phyloP scores from a whole-genome alignment of 139 green algal species.

The Trebouxia sp. region DNA sequence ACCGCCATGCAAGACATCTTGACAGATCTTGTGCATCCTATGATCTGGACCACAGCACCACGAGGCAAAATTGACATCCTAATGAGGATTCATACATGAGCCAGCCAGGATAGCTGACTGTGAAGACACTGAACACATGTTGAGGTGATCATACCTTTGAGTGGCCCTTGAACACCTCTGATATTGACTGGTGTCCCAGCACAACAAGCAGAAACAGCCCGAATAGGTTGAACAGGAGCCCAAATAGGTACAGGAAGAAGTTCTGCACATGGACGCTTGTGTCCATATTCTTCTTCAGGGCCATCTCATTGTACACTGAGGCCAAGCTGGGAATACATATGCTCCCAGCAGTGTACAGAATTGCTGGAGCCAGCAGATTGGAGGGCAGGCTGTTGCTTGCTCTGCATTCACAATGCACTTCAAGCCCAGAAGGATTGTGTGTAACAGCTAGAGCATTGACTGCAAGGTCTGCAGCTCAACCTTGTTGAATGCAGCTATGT shows the following conservation, averaged over 20 bases:
- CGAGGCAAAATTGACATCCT: too few relatives aligned
- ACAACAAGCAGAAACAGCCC: conserved; percentile 52
- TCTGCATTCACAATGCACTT: background rate
- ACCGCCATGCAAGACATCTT: too few relatives aligned
- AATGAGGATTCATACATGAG: too few relatives aligned
- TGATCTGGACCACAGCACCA: too few relatives aligned
- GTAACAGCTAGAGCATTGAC: background rate
- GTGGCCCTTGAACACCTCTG: conserved; percentile 63
- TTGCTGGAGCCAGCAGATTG: conserved; percentile 38
- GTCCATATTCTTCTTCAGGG: conserved; percentile 96
- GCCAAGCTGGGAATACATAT: conserved; percentile 90
- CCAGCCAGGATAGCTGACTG: too few relatives aligned
- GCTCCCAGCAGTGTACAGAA: conserved; percentile 75
- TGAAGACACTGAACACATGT: background rate
- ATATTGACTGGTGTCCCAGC: background rate
- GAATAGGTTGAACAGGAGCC: conserved; percentile 81
- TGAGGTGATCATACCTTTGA: background rate
- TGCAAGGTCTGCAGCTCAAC: background rate
- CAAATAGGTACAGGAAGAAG: conserved; percentile 98
- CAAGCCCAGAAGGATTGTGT: background rate
- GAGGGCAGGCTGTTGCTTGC: background rate
- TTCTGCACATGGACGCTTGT: conserved; percentile 95
- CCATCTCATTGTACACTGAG: conserved; percentile 94
- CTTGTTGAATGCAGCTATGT: background rate
- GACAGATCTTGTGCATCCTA: too few relatives aligned